phyloP scores from a whole-genome alignment of 305 asterid genomes.

The Fraxinus paxiana region DNA sequence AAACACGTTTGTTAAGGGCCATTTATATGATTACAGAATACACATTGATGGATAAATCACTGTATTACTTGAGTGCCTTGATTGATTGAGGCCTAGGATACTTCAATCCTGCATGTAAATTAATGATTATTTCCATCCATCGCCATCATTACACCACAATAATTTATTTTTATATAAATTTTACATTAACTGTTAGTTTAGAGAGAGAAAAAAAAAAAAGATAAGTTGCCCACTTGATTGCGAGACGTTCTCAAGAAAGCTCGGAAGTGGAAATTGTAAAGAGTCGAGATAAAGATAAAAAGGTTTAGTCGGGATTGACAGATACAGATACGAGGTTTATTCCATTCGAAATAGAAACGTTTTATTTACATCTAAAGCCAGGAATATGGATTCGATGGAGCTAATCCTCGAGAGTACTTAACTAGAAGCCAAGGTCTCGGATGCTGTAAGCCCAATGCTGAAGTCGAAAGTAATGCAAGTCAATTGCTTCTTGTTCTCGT shows the following conservation, averaged over 20 bases:
- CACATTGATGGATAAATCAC: conserved; percentile 2
- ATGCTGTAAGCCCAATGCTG: conserved; percentile 51
- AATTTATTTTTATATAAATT: neutral
- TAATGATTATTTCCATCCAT: conserved; percentile 24
- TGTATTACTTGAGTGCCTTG: neutral
- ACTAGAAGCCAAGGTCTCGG: conserved; percentile 45
- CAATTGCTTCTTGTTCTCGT: conserved; percentile 42
- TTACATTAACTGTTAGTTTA: neutral
- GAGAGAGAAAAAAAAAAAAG: neutral
- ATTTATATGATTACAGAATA: conserved; percentile 2
- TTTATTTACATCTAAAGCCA: conserved; percentile 10
- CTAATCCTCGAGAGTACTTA: conserved; percentile 21
- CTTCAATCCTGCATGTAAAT: conserved; percentile 18
- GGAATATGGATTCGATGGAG: neutral
- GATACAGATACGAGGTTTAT: neutral
- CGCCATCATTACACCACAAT: conserved; percentile 14
- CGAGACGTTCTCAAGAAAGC: neutral
- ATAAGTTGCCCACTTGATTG: neutral
- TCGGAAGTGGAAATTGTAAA: neutral
- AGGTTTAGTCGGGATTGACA: neutral
- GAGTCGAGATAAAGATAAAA: neutral
- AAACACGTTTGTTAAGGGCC: neutral
- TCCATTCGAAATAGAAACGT: neutral
- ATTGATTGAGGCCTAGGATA: conserved; percentile 22
- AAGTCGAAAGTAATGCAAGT: conserved; percentile 75